Base-by-base conservation (phyloP, 306 rosid species). In the Dalbergia cultrata region DNA sequence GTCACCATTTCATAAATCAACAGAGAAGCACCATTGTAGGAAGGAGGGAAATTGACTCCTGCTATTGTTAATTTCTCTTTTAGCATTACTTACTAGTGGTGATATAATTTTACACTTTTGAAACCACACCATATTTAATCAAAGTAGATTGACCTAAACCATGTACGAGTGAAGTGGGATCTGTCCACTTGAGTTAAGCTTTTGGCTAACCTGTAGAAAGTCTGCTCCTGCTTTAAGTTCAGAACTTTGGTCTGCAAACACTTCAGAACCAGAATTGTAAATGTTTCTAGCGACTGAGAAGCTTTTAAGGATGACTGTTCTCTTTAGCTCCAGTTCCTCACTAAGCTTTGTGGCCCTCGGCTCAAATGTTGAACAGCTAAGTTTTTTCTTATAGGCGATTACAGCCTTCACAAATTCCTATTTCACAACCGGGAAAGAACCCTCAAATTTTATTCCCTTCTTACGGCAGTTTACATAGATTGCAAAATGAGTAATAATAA, bases 401-500 rank as follows among this genome's bases (percentile, higher is more conserved):
- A 81, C 88, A 67, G 88, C 89, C 67, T 67, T 79, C 43, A 81
- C 88, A 84, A 86, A 86, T 63, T 86, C 88, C 91, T 88, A 62
- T 74, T 65, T 72, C 69, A 76, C 64, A 81, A 59, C 33, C 37
- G 59, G 19, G 16, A 76, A 50, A 49, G 18, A 69, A 19, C 1
- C 10, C 41, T 31, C n/a, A 43, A 34, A 6, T 65, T 70, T 19
- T 17, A 5, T 34, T 65, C 5, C n/a, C 0, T 19, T 17, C 67
- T 76, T 52, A 22, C 39, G 35, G 3, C 17, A 71, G 45, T 37
- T 67, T 26, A 72, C 49, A 52, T 66, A 43, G 31, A 26, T 17
- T 16, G 9, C 58, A 22, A 47, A 35, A 60, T 52, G 60, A 56
- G 34, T 31, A 70, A 37, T 31, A 70, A 37, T 37, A 74, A 62